A percentile compares a stretch with the other conserved stretches of the same genome.
phyloP scores from a whole-genome alignment of 225 moss, liverwort and hornwort species.

The Pseudisothecium myosuroides region DNA sequence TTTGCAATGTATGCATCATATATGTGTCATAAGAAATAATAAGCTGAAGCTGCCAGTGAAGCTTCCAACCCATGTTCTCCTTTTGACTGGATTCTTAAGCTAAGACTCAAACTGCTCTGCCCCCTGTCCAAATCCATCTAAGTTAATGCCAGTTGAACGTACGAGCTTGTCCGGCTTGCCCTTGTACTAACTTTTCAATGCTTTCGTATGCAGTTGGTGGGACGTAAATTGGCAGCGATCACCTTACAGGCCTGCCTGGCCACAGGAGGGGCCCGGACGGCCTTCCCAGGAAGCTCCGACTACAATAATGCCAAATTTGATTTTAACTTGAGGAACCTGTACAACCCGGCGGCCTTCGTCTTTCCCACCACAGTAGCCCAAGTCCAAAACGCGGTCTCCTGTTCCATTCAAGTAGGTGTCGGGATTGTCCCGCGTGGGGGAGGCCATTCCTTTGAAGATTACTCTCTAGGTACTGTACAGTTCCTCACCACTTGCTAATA shows the following conservation, averaged over 20 bases:
- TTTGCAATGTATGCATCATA: neutral
- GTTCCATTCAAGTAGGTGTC: constrained; percentile 43
- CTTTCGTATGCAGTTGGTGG: neutral
- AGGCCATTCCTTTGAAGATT: constrained; percentile 73
- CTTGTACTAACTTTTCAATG: neutral
- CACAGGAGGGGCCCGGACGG: constrained; percentile 33
- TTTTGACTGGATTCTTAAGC: neutral
- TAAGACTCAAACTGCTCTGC: neutral
- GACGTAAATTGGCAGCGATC: constrained; percentile 23
- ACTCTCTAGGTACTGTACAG: constrained; percentile 44
- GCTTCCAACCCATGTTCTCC: neutral
- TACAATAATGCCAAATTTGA: constrained; percentile 28
- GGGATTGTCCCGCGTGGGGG: constrained; percentile 70
- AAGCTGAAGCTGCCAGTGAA: neutral
- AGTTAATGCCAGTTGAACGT: too few species aligned
- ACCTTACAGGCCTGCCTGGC: constrained; percentile 28
- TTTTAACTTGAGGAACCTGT: constrained; percentile 37
- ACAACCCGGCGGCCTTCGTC: constrained; percentile 61
- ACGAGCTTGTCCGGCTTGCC: neutral
- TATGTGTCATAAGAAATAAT: neutral
- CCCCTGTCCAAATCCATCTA: neutral
- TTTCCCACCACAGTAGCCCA: constrained; percentile 52
- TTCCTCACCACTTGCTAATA: neutral
- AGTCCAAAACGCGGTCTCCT: constrained; percentile 57
- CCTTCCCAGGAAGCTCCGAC: constrained; percentile 46